Evolutionary conservation across 345 rosid species (phyloP).

Genomic region (Xanthoceras sorbifolium): DNA sequence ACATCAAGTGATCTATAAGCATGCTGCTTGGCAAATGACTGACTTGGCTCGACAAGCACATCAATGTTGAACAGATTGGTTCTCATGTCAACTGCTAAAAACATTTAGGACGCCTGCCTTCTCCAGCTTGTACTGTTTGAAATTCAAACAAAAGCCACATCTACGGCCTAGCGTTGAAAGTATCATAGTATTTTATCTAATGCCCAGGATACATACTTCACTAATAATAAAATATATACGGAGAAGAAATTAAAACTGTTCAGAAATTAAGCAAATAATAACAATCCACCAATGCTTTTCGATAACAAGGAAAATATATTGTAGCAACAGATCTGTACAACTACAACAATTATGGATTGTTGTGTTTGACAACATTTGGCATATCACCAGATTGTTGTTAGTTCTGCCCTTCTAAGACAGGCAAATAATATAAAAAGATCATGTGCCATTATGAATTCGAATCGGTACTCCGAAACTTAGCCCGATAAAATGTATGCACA

Average conservation of each 20-base stretch:
- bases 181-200: not conserved
- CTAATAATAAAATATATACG: not conserved
- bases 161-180: not conserved
- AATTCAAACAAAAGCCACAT: not conserved
- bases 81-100: not conserved
- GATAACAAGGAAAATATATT: not conserved
- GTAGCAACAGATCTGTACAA: not conserved
- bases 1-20: not conserved
- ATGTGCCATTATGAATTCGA: not conserved
- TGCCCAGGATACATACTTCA: not conserved
- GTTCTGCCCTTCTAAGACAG: not conserved
- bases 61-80: not conserved
- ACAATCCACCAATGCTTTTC: not conserved
- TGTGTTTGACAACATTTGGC: not conserved
- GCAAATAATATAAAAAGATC: not conserved
- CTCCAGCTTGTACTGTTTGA: not conserved
- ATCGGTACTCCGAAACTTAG: not conserved
- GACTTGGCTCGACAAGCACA: not conserved
- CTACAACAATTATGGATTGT: not conserved
- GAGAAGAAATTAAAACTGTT: not conserved
- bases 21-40: not conserved
- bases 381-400: not conserved
- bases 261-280: not conserved
- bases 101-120: not conserved
- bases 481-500: not conserved